phyloP scores from a whole-genome alignment of 305 asterid genomes.

The Fraxinus ornus region DNA sequence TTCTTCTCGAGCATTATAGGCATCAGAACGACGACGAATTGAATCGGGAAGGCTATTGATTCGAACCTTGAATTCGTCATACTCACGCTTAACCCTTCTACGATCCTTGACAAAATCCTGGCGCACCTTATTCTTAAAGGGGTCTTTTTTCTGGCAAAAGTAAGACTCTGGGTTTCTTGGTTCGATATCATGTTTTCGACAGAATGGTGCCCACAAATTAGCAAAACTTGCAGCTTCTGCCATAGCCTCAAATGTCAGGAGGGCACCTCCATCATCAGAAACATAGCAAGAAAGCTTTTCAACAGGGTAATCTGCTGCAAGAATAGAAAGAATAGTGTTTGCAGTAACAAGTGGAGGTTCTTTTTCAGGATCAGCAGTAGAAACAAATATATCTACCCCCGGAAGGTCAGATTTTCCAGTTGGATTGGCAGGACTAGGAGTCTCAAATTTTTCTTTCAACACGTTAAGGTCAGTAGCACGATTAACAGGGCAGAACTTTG shows the following conservation, averaged over 20 bases:
- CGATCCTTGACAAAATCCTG: constrained; percentile 61
- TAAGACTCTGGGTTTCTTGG: constrained; percentile 34
- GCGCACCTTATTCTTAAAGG: constrained; percentile 26
- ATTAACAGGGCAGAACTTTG: constrained; percentile 30
- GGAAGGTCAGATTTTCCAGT: constrained; percentile 34
- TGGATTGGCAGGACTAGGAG: constrained; percentile 24
- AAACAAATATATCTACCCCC: constrained; percentile 31
- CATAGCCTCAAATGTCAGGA: constrained; percentile 34
- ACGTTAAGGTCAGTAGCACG: constrained; percentile 31
- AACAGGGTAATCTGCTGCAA: constrained; percentile 36
- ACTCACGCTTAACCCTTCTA: constrained; percentile 92
- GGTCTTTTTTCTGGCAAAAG: constrained; percentile 26
- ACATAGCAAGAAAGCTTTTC: constrained; percentile 32
- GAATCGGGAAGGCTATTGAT: constrained; percentile 92
- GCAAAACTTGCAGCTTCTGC: constrained; percentile 38
- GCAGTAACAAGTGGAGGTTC: constrained; percentile 34
- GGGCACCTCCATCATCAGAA: constrained; percentile 35
- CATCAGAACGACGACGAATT: constrained; percentile 91
- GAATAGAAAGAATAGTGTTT: constrained; percentile 32
- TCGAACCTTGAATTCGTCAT: constrained; percentile 91
- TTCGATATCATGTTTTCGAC: constrained; percentile 29
- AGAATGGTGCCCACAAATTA: constrained; percentile 30
- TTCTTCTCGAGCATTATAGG: constrained; percentile 89
- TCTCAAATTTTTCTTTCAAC: constrained; percentile 30
- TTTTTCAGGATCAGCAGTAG: constrained; percentile 35